phyloP scores from a whole-genome alignment of 2,329 filamentous ascomycete genomes.

The Colletotrichum higginsianum region DNA sequence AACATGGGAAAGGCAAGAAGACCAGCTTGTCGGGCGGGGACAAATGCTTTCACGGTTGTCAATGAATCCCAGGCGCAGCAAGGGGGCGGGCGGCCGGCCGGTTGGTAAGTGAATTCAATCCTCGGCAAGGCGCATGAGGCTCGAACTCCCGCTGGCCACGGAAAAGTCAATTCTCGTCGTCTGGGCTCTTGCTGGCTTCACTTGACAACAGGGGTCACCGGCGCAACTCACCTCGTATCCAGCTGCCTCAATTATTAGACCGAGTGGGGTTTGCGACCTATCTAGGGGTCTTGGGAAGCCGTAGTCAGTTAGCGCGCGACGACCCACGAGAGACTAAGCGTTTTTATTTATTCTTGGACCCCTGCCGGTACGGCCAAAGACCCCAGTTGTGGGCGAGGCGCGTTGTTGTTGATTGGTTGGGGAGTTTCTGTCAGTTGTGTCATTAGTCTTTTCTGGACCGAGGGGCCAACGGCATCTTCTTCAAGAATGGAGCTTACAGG shows the following conservation, averaged over 20 bases:
- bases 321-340: not conserved
- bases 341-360: too few relatives aligned
- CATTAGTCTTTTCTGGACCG: not conserved
- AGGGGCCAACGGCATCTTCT: not conserved
- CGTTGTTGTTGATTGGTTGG: constrained; percentile 7
- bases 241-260: too few relatives aligned
- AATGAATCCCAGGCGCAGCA: not conserved
- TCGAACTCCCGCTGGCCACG: not conserved
- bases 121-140: not conserved
- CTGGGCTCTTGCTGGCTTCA: not conserved
- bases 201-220: not conserved
- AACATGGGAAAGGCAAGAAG: too few relatives aligned
- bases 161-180: not conserved
- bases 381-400: not conserved
- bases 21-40: too few relatives aligned
- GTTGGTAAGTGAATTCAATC: not conserved
- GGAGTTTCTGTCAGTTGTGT: not conserved
- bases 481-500: too few relatives aligned
- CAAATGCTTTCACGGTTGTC: too few relatives aligned
- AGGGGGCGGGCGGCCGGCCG: not conserved
- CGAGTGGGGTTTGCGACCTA: constrained; percentile 12
- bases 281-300: constrained; percentile 30
- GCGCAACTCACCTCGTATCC: constrained; percentile 34
- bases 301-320: not conserved
- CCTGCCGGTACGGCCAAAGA: constrained; percentile 9